A percentile compares a stretch with the other conserved stretches of the same genome.
Conservation (phyloP, 495 filamentous ascomycete genomes). For the Penicillium bialowiezense region DNA sequence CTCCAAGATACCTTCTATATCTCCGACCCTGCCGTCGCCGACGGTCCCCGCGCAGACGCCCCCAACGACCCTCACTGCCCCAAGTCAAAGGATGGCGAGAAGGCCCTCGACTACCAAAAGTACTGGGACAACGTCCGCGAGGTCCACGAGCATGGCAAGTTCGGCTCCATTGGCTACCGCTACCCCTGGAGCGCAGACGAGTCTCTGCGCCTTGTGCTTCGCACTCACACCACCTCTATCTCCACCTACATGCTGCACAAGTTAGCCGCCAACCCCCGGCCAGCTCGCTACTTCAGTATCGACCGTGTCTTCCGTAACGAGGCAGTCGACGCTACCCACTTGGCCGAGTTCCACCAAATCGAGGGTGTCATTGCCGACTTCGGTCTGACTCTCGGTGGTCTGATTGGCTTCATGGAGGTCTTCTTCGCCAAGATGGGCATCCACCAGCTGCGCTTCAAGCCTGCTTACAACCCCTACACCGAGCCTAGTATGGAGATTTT, state of each 20-base stretch:
- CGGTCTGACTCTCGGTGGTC: constrained; percentile 80
- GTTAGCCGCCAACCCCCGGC: constrained; percentile 73
- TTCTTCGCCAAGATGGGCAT: constrained; percentile 98
- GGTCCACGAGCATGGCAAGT: constrained; percentile 84
- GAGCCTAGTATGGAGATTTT: constrained; percentile 98
- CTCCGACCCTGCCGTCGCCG: constrained; percentile 76
- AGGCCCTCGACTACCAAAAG: constrained; percentile 66
- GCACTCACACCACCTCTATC: constrained; percentile 93
- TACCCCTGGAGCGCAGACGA: constrained; percentile 93
- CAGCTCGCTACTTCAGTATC: constrained; percentile 94
- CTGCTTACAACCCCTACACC: constrained; percentile 98
- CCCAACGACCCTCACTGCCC: constrained; percentile 37
- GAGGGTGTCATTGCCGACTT: constrained; percentile 98
- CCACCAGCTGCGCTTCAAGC: constrained; percentile 84
- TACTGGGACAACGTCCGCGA: constrained; percentile 85
- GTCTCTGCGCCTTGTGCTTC: constrained; percentile 81
- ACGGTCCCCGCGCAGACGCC: constrained; percentile 71
- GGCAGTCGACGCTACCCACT: constrained; percentile 91
- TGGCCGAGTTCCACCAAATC: constrained; percentile 97
- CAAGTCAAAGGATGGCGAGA: constrained; percentile 37
- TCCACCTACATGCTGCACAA: constrained; percentile 86
- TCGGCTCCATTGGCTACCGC: constrained; percentile 90
- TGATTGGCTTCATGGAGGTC: constrained; percentile 95
- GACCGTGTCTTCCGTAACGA: constrained; percentile 97
- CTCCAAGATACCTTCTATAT: constrained; percentile 98